Base-by-base conservation (phyloP, 202 grass and related monocot species). In the Elaeis oleifera region DNA sequence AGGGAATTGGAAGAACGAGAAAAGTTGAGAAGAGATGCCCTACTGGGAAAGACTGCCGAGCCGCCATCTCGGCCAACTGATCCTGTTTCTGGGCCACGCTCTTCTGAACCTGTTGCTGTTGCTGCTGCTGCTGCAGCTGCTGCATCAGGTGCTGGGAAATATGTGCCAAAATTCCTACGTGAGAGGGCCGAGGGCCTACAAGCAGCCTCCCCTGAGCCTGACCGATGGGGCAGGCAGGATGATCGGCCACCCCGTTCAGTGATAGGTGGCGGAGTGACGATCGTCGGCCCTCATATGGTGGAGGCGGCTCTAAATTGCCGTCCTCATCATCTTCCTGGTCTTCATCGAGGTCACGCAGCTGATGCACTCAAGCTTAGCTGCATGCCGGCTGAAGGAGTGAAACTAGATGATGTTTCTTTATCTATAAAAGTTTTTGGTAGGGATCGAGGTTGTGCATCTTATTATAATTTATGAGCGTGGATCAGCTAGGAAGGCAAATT, bases 1-100 rank as follows among this genome's bases (percentile, higher is more conserved):
- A 63, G 22, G 9, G 94, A 97, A 28, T 32, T 92, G 15, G 94
- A 97, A 72, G 94, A 92, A 61, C 89, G 76, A 58, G 92, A 73
- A 27, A 74, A 60, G 20, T 58, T 76, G 25, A 75, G 66, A 54
- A 85, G 56, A 56, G 92, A 97, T n/a, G 23, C 72, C 44, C 77
- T 85, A 27, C 48, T 89, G 31, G 63, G 68, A 18, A 15, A 51
- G 27, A 16, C 71, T 39, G 74, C 21, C 50, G 65, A 61, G 17
- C 17, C 50, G 0, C 60, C 49, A n/a, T 16, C 61, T 13, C 67
- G n/a, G 18, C 23, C 55, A 15, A 1, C 8, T 3, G 70, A 63
- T 4, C 49, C 20, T 53, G 51, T 61, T 6, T 24, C 70, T 44
- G 51, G 23, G 8, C 18, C 51, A 23, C 50, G 36, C 0, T 13